These are phyloP conservation scores for Cladosporium colombiae DNA, from an alignment of 2,329 filamentous ascomycete genomes.

Conservation along the genomic window DNA sequence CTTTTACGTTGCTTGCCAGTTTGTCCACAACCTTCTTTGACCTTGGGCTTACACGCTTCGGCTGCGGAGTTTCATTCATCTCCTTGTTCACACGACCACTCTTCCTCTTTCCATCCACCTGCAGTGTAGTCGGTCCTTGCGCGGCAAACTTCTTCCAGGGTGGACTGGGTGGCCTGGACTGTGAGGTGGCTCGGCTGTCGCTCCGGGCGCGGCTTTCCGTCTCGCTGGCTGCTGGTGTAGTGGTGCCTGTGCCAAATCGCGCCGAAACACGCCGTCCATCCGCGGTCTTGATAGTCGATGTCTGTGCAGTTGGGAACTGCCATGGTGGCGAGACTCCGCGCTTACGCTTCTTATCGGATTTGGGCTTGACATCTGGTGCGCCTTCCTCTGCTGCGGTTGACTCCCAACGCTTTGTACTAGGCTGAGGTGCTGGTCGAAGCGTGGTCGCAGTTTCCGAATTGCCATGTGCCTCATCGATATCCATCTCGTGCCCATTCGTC, in stretches of 20 bases:
- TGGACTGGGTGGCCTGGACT: conserved; percentile 66
- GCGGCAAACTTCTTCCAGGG: conserved; percentile 88
- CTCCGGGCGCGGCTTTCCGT: conserved; percentile 29
- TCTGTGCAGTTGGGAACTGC: conserved; percentile 35
- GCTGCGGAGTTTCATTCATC: conserved; percentile 22
- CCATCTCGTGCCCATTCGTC: conserved; percentile 18
- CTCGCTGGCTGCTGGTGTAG: conserved; percentile 30
- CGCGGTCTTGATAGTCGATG: conserved; percentile 34
- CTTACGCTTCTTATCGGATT: conserved; percentile 62
- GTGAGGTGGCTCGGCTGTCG: conserved; percentile 28
- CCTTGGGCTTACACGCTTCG: conserved; percentile 35
- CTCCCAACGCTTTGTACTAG: conserved; percentile 35
- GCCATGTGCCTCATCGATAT: conserved; percentile 11
- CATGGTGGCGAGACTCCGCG: conserved; percentile 36
- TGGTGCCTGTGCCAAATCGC: conserved; percentile 29
- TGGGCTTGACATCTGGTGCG: conserved; percentile 26
- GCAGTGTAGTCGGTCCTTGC: conserved; percentile 84
- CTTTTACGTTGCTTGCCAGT: conserved; percentile 19
- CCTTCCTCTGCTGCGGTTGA: conserved; percentile 28
- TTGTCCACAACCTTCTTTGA: conserved; percentile 35
- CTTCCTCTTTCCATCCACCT: conserved; percentile 62
- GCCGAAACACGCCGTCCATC: conserved; percentile 38
- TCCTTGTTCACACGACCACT: conserved; percentile 58
- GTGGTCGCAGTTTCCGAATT: conserved; percentile 25
- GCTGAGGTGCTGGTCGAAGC: conserved; percentile 28